Conservation (phyloP, 2,329 filamentous ascomycete genomes). For the Epichloe brachyelytri region DNA sequence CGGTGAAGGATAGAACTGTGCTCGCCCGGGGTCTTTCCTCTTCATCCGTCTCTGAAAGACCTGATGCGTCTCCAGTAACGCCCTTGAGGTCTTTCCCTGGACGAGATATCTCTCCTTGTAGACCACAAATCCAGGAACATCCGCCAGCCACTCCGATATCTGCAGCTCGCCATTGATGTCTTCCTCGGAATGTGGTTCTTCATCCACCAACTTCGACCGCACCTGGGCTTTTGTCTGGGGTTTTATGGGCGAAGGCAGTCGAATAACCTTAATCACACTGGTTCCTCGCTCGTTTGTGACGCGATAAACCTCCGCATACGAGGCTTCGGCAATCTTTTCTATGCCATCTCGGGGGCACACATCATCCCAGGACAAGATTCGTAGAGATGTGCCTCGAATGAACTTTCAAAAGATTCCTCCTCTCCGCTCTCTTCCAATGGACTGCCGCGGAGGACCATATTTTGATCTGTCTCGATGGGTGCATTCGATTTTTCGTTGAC, state of each 20-base stretch:
- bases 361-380: conserved; percentile 42
- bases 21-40: conserved; percentile 39
- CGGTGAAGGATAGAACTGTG: conserved; percentile 51
- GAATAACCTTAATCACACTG: conserved; percentile 53
- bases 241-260: conserved; percentile 44
- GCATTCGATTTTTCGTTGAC: neutral
- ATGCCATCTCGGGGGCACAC: conserved; percentile 43
- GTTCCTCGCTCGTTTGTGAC: conserved; percentile 45
- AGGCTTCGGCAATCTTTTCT: conserved; percentile 53
- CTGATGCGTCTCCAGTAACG: conserved; percentile 47
- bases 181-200: conserved; percentile 41
- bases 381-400: conserved; percentile 18
- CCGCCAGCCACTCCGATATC: conserved; percentile 51
- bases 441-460: neutral
- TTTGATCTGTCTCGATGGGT: neutral
- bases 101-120: conserved; percentile 54
- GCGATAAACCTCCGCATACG: conserved; percentile 53
- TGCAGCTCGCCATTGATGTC: conserved; percentile 46
- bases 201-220: conserved; percentile 41
- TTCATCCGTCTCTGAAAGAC: conserved; percentile 40
- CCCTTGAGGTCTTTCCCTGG: conserved; percentile 38
- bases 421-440: neutral
- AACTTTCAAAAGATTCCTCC: conserved; percentile 5
- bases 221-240: conserved; percentile 44
- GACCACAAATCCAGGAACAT: conserved; percentile 51